Evolutionary conservation across 257 asterid species (phyloP).

Genomic region (Nicotiana paniculata): DNA sequence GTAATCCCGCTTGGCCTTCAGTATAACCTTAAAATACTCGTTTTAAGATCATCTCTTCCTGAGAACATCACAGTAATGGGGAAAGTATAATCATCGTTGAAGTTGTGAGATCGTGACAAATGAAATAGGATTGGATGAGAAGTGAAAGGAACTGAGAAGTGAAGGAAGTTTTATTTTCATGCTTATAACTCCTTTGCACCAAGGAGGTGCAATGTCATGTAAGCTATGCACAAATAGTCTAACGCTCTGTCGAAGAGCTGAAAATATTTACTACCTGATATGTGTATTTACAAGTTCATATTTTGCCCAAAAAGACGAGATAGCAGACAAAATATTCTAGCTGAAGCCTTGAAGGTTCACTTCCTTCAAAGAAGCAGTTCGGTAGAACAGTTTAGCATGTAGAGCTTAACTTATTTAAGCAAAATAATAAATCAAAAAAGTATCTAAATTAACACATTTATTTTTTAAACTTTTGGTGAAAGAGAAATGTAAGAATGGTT

Average conservation of each 20-base stretch:
- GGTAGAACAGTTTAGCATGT: neutral
- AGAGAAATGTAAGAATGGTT: too few relatives aligned
- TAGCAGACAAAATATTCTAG: neutral
- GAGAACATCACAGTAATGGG: neutral
- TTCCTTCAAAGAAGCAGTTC: neutral
- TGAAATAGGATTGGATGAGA: too few relatives aligned
- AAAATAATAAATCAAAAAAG: neutral
- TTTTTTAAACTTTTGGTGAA: neutral
- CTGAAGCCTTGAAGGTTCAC: neutral
- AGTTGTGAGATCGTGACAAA: neutral
- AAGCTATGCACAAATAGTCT: neutral
- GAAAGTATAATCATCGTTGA: neutral
- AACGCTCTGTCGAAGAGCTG: neutral
- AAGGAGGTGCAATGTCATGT: neutral
- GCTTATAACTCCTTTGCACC: neutral
- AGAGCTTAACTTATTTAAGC: neutral
- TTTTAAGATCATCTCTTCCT: neutral
- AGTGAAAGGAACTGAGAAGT: too few relatives aligned
- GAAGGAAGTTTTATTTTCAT: too few relatives aligned
- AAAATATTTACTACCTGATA: neutral
- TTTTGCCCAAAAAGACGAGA: neutral
- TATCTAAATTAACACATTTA: neutral
- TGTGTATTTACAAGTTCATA: neutral
- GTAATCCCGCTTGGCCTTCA: too few relatives aligned
- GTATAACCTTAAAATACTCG: too few relatives aligned